phyloP scores from a whole-genome alignment of 768 basidiomycete species.

The Lactarius akahatsu region DNA sequence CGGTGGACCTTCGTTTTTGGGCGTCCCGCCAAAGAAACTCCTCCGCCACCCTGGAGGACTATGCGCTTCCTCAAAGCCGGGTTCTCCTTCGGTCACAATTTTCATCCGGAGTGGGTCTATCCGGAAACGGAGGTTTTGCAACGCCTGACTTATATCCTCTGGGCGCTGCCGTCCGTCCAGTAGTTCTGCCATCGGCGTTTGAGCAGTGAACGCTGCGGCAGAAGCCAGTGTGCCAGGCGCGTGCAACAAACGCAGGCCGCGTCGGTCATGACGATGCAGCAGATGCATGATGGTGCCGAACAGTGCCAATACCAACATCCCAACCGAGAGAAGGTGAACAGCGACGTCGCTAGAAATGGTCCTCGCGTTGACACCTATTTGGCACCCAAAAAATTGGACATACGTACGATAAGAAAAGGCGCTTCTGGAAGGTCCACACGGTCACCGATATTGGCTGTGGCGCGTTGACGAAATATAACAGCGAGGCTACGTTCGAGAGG shows the following conservation, averaged over 20 bases:
- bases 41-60: conserved; percentile 16
- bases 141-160: conserved; percentile 43
- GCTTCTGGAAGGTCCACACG: conserved; percentile 45
- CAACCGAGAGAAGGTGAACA: conserved; percentile 44
- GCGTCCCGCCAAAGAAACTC: background rate
- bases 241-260: conserved; percentile 45
- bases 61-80: conserved; percentile 40
- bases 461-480: conserved; percentile 49
- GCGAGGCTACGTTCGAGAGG: conserved; percentile 49
- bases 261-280: conserved; percentile 47
- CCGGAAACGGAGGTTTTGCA: conserved; percentile 49
- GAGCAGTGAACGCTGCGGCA: conserved; percentile 53
- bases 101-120: conserved; percentile 50
- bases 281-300: conserved; percentile 46
- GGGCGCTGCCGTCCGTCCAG: conserved; percentile 42
- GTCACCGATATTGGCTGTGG: conserved; percentile 40
- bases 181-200: conserved; percentile 48
- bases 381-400: background rate
- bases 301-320: conserved; percentile 47
- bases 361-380: background rate
- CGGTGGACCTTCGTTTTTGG: background rate
- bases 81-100: conserved; percentile 55
- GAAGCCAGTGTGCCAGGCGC: conserved; percentile 55
- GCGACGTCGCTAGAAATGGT: conserved; percentile 39
- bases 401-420: conserved; percentile 50